Base-by-base conservation (phyloP, 441 rosid species). In the Jatropha multifida region DNA sequence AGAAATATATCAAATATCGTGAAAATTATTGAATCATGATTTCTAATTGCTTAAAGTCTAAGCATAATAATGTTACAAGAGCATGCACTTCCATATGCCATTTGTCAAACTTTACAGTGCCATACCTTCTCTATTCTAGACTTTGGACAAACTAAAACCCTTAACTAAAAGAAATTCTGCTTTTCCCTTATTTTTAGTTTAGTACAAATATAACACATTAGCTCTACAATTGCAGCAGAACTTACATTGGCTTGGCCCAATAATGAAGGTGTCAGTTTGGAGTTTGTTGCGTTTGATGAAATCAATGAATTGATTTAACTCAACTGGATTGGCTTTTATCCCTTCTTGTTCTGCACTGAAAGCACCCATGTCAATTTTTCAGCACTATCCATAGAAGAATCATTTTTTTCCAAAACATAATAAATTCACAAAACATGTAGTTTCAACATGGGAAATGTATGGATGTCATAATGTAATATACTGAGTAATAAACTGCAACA, bases 321-420 rank as follows among this genome's bases (percentile, higher is more conserved):
- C 92, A 72, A 86, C 76, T 5, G 98, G 94, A 85, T 75, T 83
- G 2, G 85, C 74, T 59, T 88, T 86, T 23, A 88, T 85, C 74
- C 97, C 97, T 78, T 90, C 93, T 78, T 86, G 91, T 67, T 87
- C 90, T 72, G 94, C 93, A 79, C 94, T 94, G 78, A 79, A 84
- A 73, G 11, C 48, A 59, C 42, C 71, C 68, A 80, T 52, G 74
- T 74, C 66, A 68, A 73, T n/a, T 78, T 54, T 77, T 76, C 46
- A 27, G 23, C 46, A 60, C 13, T 65, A 9, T n/a, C 49, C 56
- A 15, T 26, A n/a, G 8, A 20, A 68, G 38, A 18, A 41, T 44
- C 11, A 26, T 12, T 32, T 65, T 20, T 32, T 61, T 56, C 8
- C 48, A 64, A n/a, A 42, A 38, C 32, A 77, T 46, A 4, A 2